A percentile compares a stretch with the other conserved stretches of the same genome.
Conservation (phyloP, 2,329 filamentous ascomycete species). For the Monilinia vaccinii-corymbosi region DNA sequence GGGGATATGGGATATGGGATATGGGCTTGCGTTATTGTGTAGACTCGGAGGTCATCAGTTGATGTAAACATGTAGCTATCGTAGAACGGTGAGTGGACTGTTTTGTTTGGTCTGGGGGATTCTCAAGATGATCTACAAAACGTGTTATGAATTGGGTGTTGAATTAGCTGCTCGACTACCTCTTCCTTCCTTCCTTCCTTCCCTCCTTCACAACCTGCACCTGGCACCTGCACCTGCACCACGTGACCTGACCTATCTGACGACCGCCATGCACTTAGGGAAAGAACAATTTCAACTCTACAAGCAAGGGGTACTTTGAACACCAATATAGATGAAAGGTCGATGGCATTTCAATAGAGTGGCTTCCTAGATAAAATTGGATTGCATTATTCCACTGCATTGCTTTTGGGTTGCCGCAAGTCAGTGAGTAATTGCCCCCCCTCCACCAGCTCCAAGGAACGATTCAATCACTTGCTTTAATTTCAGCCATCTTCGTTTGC, state of each 20-base stretch:
- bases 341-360: background rate
- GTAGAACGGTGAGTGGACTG: background rate
- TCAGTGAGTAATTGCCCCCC: background rate
- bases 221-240: background rate
- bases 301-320: background rate
- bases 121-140: background rate
- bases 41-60: background rate
- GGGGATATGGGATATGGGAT: too few relatives aligned
- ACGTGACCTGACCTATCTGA: background rate
- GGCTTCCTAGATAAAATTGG: background rate
- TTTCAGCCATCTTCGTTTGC: background rate
- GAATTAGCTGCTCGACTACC: background rate
- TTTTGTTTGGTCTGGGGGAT: background rate
- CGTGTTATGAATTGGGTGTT: background rate
- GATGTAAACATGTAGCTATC: background rate
- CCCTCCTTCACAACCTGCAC: background rate
- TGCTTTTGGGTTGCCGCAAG: background rate
- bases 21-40: background rate
- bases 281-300: background rate
- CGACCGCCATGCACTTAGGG: background rate
- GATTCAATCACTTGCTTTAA: background rate
- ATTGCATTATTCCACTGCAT: too few relatives aligned
- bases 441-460: background rate
- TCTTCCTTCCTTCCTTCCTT: too few relatives aligned
- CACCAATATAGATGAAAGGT: background rate